Evolutionary conservation across 768 basidiomycete species (phyloP).

Genomic region (Nidularia pulvinata): DNA sequence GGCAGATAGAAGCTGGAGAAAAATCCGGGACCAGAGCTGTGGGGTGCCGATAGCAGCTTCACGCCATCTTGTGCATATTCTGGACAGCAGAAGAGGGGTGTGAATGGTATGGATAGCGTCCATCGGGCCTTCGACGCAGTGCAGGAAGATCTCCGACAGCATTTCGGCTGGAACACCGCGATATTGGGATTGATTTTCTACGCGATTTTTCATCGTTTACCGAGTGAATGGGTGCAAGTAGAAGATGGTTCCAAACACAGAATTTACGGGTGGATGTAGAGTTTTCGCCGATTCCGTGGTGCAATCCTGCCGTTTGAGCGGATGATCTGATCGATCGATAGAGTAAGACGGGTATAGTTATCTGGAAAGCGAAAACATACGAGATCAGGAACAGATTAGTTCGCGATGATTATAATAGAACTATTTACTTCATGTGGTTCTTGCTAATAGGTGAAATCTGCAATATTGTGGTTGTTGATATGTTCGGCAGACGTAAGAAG

Average conservation of each 20-base stretch:
- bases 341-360: neutral
- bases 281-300: neutral
- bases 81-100: slow-evolving; percentile 33
- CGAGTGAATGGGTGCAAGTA: neutral
- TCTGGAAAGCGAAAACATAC: neutral
- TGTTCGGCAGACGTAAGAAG: too few species aligned
- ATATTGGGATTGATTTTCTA: neutral
- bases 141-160: slow-evolving; percentile 39
- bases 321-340: slow-evolving; percentile 6
- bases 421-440: neutral
- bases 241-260: neutral
- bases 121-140: slow-evolving; percentile 30
- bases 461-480: too few species aligned
- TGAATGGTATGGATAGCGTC: slow-evolving; percentile 30
- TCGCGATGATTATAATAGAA: neutral
- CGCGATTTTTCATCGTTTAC: neutral
- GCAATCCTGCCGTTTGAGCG: neutral
- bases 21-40: slow-evolving; percentile 38
- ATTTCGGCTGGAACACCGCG: slow-evolving; percentile 30
- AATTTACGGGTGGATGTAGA: neutral
- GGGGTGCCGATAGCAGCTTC: slow-evolving; percentile 34
- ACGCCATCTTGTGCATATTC: slow-evolving; percentile 38
- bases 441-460: too few species aligned
- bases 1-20: slow-evolving; percentile 20
- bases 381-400: neutral